Evolutionary conservation across 2,329 filamentous ascomycete genomes (phyloP).

Genomic region (Ascochyta koolunga): DNA sequence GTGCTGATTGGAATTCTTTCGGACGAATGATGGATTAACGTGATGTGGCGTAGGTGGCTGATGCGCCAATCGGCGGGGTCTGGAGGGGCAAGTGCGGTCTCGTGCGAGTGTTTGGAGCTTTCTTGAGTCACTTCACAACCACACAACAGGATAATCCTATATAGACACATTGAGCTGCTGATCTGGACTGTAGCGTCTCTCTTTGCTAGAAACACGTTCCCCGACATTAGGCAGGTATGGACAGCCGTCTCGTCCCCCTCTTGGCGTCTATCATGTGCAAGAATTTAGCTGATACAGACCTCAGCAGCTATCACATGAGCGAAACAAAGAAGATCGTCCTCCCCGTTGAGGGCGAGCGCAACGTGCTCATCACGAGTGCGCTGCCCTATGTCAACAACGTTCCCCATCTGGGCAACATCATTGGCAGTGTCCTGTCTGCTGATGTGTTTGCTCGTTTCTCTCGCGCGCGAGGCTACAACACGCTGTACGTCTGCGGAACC

Average conservation of each 20-base stretch:
- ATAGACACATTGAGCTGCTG: conserved; percentile 7
- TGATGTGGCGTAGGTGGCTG: conserved; percentile 19
- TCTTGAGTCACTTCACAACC: conserved; percentile 34
- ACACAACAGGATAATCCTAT: background rate
- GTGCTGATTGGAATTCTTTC: background rate
- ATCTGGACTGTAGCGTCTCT: background rate
- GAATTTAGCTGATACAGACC: conserved; percentile 6
- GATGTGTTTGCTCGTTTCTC: conserved; percentile 80
- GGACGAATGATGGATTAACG: background rate
- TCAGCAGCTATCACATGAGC: conserved; percentile 26
- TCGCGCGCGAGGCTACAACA: conserved; percentile 78
- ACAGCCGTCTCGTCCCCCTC: background rate
- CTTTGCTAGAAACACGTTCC: background rate
- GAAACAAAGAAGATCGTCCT: conserved; percentile 53
- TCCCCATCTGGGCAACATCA: conserved; percentile 69
- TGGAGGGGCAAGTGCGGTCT: conserved; percentile 32
- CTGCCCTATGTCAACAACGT: conserved; percentile 80
- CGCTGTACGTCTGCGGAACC: conserved; percentile 84
- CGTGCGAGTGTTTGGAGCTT: conserved; percentile 20
- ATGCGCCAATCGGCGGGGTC: conserved; percentile 22
- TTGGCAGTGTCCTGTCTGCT: conserved; percentile 72
- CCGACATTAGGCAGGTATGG: background rate
- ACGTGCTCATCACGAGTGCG: conserved; percentile 90
- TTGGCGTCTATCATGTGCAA: conserved; percentile 3
- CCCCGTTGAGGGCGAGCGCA: conserved; percentile 68